A percentile compares a stretch with the other conserved stretches of the same genome.
These are phyloP conservation scores for Leccinum boreale DNA, from an alignment of 768 basidiomycete species.

Conservation along the genomic window DNA sequence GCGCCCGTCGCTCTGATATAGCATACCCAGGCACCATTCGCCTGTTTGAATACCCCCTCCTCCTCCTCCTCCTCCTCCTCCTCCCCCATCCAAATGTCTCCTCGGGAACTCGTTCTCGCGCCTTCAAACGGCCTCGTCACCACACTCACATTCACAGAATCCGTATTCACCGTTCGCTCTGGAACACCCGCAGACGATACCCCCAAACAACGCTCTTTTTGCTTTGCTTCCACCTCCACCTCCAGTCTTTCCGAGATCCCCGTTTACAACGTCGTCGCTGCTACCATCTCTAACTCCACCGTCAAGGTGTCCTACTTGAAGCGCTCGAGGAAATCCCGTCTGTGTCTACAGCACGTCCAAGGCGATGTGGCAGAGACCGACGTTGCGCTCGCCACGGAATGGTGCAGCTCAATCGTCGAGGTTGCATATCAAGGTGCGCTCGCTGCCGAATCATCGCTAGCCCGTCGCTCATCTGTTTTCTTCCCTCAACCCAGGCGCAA, in stretches of 20 bases:
- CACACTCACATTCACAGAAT: constrained; percentile 28
- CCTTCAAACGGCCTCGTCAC: constrained; percentile 7
- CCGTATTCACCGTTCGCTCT: constrained; percentile 26
- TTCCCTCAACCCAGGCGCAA: constrained; percentile 38
- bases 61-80: background rate
- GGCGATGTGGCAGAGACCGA: constrained; percentile 41
- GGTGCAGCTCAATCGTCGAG: constrained; percentile 54
- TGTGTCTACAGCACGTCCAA: constrained; percentile 38
- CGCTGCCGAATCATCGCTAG: background rate
- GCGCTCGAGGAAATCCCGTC: constrained; percentile 39
- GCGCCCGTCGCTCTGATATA: background rate
- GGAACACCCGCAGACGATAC: constrained; percentile 8
- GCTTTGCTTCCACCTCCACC: constrained; percentile 5
- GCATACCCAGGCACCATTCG: background rate
- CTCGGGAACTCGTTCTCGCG: constrained; percentile 20
- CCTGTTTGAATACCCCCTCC: background rate
- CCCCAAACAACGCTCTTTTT: constrained; percentile 6
- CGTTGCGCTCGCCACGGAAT: constrained; percentile 38
- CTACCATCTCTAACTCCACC: constrained; percentile 34
- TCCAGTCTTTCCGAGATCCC: constrained; percentile 30
- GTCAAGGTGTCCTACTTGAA: constrained; percentile 53
- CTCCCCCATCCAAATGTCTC: constrained; percentile 12
- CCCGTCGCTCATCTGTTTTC: constrained; percentile 1
- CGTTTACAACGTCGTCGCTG: constrained; percentile 54
- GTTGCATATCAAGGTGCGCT: constrained; percentile 56